Evolutionary conservation across 164 flowering plant genomes (phyloP).

Genomic region (Vitis rupestris): DNA sequence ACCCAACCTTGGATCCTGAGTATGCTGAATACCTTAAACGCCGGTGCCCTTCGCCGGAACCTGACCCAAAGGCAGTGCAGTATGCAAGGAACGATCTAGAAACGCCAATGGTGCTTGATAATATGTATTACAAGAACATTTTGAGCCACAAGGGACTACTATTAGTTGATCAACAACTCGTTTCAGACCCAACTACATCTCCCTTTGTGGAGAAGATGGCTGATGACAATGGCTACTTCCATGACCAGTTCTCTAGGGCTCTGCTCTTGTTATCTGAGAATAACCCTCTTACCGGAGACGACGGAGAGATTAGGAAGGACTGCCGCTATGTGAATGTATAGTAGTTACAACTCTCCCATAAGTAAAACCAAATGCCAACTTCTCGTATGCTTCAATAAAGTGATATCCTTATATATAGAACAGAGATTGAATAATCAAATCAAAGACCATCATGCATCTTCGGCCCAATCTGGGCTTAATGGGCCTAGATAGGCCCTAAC

Average conservation of each 20-base stretch:
- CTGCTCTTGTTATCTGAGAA: constrained; percentile 65
- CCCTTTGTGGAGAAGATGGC: constrained; percentile 81
- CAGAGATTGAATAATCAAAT: too few relatives aligned
- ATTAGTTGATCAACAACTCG: constrained; percentile 58
- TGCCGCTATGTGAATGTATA: constrained; percentile 60
- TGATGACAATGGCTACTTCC: constrained; percentile 67
- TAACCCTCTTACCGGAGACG: constrained; percentile 61
- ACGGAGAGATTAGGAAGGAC: constrained; percentile 76
- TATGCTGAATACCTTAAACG: constrained; percentile 59
- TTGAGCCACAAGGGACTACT: constrained; percentile 66
- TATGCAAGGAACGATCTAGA: constrained; percentile 69
- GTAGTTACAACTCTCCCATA: too few relatives aligned
- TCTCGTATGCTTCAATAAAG: too few relatives aligned
- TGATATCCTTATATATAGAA: too few relatives aligned
- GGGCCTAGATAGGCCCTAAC: too few relatives aligned
- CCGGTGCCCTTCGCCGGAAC: constrained; percentile 69
- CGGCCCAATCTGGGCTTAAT: too few relatives aligned
- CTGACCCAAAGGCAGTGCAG: constrained; percentile 58
- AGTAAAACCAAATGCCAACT: too few relatives aligned
- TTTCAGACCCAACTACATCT: constrained; percentile 54
- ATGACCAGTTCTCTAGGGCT: constrained; percentile 58
- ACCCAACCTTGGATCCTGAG: constrained; percentile 74
- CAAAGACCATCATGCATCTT: too few relatives aligned
- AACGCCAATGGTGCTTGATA: constrained; percentile 80
- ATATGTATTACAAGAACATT: constrained; percentile 76